Percentiles rank a stretch among this genome's conserved stretches.
phyloP scores from a whole-genome alignment of 176 grass and related monocot species.

The Stipa capillata region DNA sequence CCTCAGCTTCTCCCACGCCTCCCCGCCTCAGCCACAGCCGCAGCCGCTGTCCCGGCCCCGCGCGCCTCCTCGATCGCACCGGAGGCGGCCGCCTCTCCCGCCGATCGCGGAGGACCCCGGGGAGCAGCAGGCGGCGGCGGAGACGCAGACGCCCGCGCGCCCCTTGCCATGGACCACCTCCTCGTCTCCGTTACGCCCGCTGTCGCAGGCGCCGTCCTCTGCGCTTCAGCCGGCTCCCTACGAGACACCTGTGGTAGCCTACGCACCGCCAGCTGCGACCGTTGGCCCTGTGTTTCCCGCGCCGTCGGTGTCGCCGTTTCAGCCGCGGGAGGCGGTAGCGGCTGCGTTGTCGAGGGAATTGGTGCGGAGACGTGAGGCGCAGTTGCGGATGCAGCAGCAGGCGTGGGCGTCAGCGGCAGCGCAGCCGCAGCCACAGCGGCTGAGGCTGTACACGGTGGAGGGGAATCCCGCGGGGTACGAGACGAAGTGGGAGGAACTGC shows the following conservation, averaged over 20 bases:
- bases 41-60: too few relatives aligned
- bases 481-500: slow-evolving; percentile 57
- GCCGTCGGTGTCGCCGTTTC: not conserved
- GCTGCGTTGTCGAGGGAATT: not conserved
- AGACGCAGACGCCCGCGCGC: not conserved
- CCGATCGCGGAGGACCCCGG: not conserved
- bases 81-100: not conserved
- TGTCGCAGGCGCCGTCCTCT: not conserved
- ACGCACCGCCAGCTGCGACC: too few relatives aligned
- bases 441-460: slow-evolving; percentile 41
- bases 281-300: not conserved
- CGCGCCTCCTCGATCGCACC: not conserved
- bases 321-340: not conserved
- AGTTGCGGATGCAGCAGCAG: not conserved
- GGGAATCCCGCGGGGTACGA: slow-evolving; percentile 35
- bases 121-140: not conserved
- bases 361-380: not conserved
- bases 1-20: slow-evolving; percentile 22
- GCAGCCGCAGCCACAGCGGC: not conserved
- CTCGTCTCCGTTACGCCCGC: not conserved
- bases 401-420: not conserved
- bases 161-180: not conserved
- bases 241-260: not conserved
- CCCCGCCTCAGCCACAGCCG: not conserved
- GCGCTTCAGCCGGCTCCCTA: not conserved